Conservation (phyloP, 805 yeast species). For the Candida qinlingensis region DNA sequence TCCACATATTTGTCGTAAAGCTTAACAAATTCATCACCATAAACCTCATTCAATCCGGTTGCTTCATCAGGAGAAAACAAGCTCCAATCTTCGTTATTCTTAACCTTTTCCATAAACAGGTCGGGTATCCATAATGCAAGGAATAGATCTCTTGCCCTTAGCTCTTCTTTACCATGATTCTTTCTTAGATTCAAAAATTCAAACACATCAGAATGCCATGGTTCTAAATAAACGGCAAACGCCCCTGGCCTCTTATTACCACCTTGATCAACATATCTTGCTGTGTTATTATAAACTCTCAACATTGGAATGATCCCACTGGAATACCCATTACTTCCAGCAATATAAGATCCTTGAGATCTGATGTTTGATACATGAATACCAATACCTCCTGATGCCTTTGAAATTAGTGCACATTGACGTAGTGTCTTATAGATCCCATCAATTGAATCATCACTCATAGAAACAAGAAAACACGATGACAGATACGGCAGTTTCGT, state of each 20-base stretch:
- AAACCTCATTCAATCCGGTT: constrained; percentile 78
- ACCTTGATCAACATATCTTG: constrained; percentile 97
- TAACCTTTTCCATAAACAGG: constrained; percentile 87
- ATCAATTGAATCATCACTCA: constrained; percentile 92
- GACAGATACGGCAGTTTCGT: constrained; percentile 81
- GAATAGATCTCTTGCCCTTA: constrained; percentile 90
- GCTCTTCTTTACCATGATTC: constrained; percentile 93
- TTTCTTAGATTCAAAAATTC: constrained; percentile 84
- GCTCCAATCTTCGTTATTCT: constrained; percentile 75
- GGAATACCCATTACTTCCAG: constrained; percentile 90
- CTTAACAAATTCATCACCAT: constrained; percentile 77
- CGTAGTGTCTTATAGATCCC: constrained; percentile 90
- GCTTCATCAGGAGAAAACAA: constrained; percentile 86
- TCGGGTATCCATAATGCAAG: constrained; percentile 95
- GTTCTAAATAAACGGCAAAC: constrained; percentile 88
- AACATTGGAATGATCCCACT: constrained; percentile 94
- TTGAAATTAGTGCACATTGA: constrained; percentile 85
- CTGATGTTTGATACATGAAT: constrained; percentile 84
- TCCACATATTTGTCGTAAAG: constrained; percentile 70
- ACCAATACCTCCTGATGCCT: constrained; percentile 95
- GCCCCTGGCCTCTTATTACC: constrained; percentile 99
- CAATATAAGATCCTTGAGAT: constrained; percentile 82
- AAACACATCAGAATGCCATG: constrained; percentile 94
- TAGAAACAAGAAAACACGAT: constrained; percentile 86
- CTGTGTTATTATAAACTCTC: constrained; percentile 91